A percentile compares a stretch with the other conserved stretches of the same genome.
Conservation (phyloP, 306 rosid species). For the Castanea crenata region DNA sequence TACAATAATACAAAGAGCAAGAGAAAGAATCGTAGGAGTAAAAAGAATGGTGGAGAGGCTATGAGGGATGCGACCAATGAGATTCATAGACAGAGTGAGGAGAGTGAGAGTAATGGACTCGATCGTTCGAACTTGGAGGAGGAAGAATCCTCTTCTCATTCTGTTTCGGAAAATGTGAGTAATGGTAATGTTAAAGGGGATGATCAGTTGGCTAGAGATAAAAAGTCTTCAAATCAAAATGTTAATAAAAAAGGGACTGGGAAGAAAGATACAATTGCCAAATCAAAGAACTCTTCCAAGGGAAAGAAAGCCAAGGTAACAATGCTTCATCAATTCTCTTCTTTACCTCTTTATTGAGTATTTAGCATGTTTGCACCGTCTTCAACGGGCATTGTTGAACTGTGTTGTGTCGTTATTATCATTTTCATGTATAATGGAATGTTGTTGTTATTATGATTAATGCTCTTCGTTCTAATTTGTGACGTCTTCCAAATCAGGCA, state of each 20-base stretch:
- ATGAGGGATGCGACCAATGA: slow-evolving; percentile 20
- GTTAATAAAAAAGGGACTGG: slow-evolving; percentile 43
- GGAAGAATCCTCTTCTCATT: slow-evolving; percentile 42
- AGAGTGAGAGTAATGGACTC: slow-evolving; percentile 23
- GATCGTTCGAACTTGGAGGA: slow-evolving; percentile 25
- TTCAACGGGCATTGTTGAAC: not conserved
- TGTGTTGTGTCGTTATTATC: not conserved
- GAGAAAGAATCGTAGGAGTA: slow-evolving; percentile 55
- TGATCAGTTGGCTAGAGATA: slow-evolving; percentile 33
- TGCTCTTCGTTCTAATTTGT: slow-evolving; percentile 10
- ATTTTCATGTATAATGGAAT: not conserved
- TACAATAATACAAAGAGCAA: slow-evolving; percentile 46
- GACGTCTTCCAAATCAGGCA: slow-evolving; percentile 39
- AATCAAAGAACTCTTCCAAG: slow-evolving; percentile 51
- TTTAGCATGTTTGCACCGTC: not conserved
- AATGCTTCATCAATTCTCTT: slow-evolving; percentile 6
- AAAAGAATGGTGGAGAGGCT: slow-evolving; percentile 40
- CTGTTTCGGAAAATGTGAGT: slow-evolving; percentile 24
- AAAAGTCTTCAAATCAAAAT: slow-evolving; percentile 40
- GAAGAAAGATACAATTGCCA: slow-evolving; percentile 46
- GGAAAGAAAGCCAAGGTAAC: slow-evolving; percentile 81
- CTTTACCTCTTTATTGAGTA: not conserved
- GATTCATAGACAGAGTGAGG: slow-evolving; percentile 20
- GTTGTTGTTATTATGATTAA: slow-evolving; percentile 11
- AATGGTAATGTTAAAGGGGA: slow-evolving; percentile 25